These are phyloP conservation scores for Nitzschia sp. DNA, from an alignment of 108 stramenopile genomes.

Conservation along the genomic window DNA sequence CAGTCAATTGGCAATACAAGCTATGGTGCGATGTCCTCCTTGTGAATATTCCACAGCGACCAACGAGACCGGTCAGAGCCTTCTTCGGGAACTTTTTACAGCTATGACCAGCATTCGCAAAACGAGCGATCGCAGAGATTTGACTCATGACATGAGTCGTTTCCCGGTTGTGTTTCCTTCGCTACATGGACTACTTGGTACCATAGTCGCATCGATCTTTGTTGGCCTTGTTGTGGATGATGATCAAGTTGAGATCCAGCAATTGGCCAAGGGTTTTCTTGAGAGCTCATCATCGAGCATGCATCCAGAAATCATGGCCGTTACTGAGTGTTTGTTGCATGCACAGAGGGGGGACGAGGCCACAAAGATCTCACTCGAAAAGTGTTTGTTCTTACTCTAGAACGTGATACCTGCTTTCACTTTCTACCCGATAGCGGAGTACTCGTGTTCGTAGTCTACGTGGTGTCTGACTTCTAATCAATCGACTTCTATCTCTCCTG, in stretches of 20 bases:
- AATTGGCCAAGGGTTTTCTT: background rate
- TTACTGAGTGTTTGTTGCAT: background rate
- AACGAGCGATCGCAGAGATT: background rate
- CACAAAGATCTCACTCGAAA: background rate
- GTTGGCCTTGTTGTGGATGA: background rate
- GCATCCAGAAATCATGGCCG: slow-evolving; percentile 2
- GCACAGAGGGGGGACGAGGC: background rate
- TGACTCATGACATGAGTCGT: slow-evolving; percentile 33
- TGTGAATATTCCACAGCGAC: background rate
- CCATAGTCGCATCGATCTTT: slow-evolving; percentile 6
- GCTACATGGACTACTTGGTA: slow-evolving; percentile 26
- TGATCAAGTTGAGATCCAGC: background rate
- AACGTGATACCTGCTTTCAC: too few species aligned
- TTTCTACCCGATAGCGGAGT: background rate
- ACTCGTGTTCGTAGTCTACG: too few species aligned
- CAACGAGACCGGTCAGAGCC: too few species aligned
- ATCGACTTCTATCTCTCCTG: too few species aligned
- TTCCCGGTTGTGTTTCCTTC: slow-evolving; percentile 29
- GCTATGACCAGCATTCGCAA: too few species aligned
- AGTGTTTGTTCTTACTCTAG: slow-evolving; percentile 2
- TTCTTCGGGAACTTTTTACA: too few species aligned
- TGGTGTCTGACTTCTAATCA: too few species aligned
- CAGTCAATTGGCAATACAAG: slow-evolving; percentile 37
- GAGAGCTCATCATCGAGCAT: background rate
- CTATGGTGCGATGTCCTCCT: background rate